Evolutionary conservation across 495 filamentous ascomycete genomes (phyloP).

Genomic region (Penicillium cosmopolitanum): DNA sequence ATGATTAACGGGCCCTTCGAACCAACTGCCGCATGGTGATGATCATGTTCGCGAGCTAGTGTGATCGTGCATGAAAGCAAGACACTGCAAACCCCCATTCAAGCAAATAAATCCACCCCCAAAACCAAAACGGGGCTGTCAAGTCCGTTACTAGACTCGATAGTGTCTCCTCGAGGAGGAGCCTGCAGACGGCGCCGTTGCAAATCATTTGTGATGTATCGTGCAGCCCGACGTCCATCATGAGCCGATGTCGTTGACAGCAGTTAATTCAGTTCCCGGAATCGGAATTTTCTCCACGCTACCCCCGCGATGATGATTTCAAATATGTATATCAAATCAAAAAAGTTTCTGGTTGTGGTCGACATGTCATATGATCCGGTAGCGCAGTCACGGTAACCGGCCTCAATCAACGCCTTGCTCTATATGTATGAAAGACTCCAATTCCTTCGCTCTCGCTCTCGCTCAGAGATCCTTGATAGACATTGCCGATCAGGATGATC

Average conservation of each 20-base stretch:
- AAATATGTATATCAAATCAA: background rate
- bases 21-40: background rate
- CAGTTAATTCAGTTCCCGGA: background rate
- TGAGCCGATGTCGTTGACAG: background rate
- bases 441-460: background rate
- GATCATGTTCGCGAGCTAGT: background rate
- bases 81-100: conserved; percentile 8
- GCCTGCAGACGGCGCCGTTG: conserved; percentile 22
- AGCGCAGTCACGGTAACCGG: background rate
- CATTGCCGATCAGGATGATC: background rate
- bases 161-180: background rate
- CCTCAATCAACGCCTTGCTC: conserved; percentile 12
- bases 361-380: conserved; percentile 1
- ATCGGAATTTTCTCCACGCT: background rate
- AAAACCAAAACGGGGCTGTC: conserved; percentile 9
- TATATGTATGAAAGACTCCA: conserved; percentile 19
- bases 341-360: conserved; percentile 2
- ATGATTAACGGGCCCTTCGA: background rate
- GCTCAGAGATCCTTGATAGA: background rate
- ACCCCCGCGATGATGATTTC: background rate
- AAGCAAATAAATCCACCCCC: conserved; percentile 8
- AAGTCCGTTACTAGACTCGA: conserved; percentile 13
- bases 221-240: background rate
- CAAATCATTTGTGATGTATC: conserved; percentile 33
- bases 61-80: conserved; percentile 3